phyloP scores from a whole-genome alignment of 2,329 filamentous ascomycete species.

The Scorias spongiosa region DNA sequence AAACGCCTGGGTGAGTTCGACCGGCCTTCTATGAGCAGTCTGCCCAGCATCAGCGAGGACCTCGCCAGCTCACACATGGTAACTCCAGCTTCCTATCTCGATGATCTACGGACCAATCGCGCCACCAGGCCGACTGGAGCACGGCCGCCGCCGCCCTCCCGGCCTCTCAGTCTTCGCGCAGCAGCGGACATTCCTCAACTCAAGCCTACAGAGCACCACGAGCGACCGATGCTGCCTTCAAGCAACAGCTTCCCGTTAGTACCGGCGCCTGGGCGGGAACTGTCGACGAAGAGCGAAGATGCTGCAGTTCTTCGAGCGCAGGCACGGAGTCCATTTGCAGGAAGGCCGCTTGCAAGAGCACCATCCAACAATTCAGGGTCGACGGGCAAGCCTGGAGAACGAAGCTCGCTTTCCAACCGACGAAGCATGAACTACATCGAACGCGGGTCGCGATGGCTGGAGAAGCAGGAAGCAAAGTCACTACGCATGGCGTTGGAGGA shows the following conservation, averaged over 20 bases:
- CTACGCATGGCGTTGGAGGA: conserved; percentile 59
- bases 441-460: conserved; percentile 61
- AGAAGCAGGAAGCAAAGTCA: conserved; percentile 60
- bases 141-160: conserved; percentile 44
- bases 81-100: conserved; percentile 50
- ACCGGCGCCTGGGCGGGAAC: conserved; percentile 6
- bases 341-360: conserved; percentile 17
- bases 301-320: conserved; percentile 7
- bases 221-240: conserved; percentile 17
- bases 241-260: conserved; percentile 18
- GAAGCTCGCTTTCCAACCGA: conserved; percentile 43
- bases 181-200: conserved; percentile 8
- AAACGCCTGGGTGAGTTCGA: too few relatives aligned
- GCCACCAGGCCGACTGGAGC: conserved; percentile 55
- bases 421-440: conserved; percentile 58
- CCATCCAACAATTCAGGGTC: conserved; percentile 4
- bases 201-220: conserved; percentile 4
- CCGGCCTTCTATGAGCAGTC: too few relatives aligned
- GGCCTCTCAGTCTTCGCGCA: conserved; percentile 17
- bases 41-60: conserved; percentile 6
- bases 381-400: conserved; percentile 2
- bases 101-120: conserved; percentile 54
- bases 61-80: conserved; percentile 10
- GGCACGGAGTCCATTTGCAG: conserved; percentile 14
- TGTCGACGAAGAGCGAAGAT: conserved; percentile 16